Evolutionary conservation across 768 basidiomycete genomes (phyloP).

Genomic region (Suillus paluster): DNA sequence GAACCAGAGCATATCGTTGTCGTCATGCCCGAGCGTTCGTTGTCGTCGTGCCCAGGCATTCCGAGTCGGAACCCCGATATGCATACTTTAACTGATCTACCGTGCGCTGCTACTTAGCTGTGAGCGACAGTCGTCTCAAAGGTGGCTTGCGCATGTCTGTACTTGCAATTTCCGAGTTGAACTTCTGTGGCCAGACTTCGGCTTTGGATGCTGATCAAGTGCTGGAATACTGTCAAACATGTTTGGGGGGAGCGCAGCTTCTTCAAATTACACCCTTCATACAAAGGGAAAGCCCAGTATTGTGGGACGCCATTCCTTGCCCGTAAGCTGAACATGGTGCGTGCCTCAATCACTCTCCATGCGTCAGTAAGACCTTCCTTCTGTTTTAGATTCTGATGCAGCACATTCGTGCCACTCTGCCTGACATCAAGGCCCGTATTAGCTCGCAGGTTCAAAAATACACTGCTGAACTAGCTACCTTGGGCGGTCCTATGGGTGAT

Average conservation of each 20-base stretch:
- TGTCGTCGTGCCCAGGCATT: too few species aligned
- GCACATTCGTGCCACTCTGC: slow-evolving; percentile 96
- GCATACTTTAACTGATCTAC: too few species aligned
- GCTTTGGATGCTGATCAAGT: too few species aligned
- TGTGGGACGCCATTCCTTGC: slow-evolving; percentile 98
- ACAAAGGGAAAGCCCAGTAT: slow-evolving; percentile 92
- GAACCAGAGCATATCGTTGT: too few species aligned
- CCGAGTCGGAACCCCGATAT: too few species aligned
- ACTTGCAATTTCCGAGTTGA: too few species aligned
- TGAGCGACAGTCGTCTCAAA: too few species aligned
- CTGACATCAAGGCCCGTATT: slow-evolving; percentile 97
- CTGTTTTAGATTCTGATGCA: slow-evolving; percentile 92
- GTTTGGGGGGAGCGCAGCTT: slow-evolving; percentile 73
- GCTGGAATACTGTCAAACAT: too few species aligned
- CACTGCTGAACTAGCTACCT: slow-evolving; percentile 77
- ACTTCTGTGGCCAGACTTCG: too few species aligned
- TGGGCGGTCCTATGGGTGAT: slow-evolving; percentile 90
- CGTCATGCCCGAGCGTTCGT: too few species aligned
- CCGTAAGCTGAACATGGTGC: slow-evolving; percentile 90
- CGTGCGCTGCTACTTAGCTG: too few species aligned
- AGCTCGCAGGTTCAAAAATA: slow-evolving; percentile 89
- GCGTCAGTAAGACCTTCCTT: neutral
- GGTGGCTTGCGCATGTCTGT: too few species aligned
- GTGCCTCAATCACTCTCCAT: slow-evolving; percentile 25
- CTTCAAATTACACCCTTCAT: slow-evolving; percentile 94